Evolutionary conservation across 768 basidiomycete genomes (phyloP), one percentile per base, ranked within the genome.

Genomic region (Chiua virens): DNA sequence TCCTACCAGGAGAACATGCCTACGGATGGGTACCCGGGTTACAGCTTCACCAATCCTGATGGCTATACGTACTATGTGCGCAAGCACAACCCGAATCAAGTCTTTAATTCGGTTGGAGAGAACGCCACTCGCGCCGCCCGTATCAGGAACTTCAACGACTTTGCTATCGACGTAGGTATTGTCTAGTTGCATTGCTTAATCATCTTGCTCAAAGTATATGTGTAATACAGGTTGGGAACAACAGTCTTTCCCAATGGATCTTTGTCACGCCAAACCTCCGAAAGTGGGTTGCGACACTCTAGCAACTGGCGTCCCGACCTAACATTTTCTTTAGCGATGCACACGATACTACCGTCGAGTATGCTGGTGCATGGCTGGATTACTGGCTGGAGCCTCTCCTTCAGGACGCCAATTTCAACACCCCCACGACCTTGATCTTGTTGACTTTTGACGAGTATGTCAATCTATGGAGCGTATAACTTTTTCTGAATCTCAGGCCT

Each of bases 391-490:
- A 71, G 15, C 80, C 83, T 2, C 59, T 84, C 10, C 75, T 86
- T 36, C 49, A 68, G 3, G 69, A 85, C 63, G 42, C 67, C 7
- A 67, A 69, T 47, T 85, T 87, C 69, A 85, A 86, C 62, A 73
- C 68, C 49, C 65, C 74, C 42, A 67, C 62, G 21, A 85, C 85
- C 1, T 68, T 87, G 45, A 79, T 86, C 57, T 57, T 84, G 9
- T 58, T 86, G 47, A 85, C 82, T 0, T 86, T 86, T 47, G 85
- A 87, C 47, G 84, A 86, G 67, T 81, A 68, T 36, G 76, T 72
- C 50, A 54, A 37, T 18, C 15, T 22, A 10, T 11, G 35, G 8
- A 18, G 3, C 42, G 20, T 11, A 14, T n/a, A 49, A 21, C 17
- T 34, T 28, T 13, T 15, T 49, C 17, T 45, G 35, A 8, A 10